Conservation (phyloP, 2,329 filamentous ascomycete genomes). For the Fonsecaea pugnacius region DNA sequence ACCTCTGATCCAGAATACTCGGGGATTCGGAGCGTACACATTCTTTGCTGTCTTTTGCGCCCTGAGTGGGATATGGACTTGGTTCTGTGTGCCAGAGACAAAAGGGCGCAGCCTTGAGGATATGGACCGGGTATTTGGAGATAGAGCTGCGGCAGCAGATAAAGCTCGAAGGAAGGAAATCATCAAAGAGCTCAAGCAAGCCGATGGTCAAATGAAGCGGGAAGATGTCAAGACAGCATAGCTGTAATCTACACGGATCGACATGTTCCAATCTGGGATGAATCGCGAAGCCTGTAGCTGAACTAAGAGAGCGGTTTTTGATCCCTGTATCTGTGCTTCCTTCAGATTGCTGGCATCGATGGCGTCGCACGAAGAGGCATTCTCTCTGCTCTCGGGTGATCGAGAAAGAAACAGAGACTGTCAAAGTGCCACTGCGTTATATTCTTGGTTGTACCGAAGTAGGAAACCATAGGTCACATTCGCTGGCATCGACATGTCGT, state of each 20-base stretch:
- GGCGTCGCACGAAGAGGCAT: neutral
- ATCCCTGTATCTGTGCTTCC: neutral
- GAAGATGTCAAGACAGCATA: constrained; percentile 8
- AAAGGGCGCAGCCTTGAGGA: constrained; percentile 61
- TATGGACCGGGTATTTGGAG: constrained; percentile 55
- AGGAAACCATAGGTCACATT: neutral
- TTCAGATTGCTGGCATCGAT: neutral
- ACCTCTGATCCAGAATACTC: constrained; percentile 62
- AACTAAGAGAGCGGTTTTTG: neutral
- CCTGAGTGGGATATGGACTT: constrained; percentile 57
- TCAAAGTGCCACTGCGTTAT: neutral
- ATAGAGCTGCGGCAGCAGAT: constrained; percentile 28
- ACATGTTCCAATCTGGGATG: neutral
- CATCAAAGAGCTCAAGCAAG: constrained; percentile 12
- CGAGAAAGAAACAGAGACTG: neutral
- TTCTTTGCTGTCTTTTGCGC: constrained; percentile 64
- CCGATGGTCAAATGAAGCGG: neutral
- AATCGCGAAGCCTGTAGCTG: neutral
- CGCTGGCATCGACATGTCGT: neutral
- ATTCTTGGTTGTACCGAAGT: neutral
- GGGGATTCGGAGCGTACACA: constrained; percentile 57
- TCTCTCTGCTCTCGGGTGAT: neutral
- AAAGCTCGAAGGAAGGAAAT: constrained; percentile 13
- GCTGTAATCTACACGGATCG: neutral
- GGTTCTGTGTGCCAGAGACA: constrained; percentile 62